These are phyloP conservation scores for Suzukiozyma palmioleophila DNA, from an alignment of 1,139 yeast species.

Conservation along the genomic window DNA sequence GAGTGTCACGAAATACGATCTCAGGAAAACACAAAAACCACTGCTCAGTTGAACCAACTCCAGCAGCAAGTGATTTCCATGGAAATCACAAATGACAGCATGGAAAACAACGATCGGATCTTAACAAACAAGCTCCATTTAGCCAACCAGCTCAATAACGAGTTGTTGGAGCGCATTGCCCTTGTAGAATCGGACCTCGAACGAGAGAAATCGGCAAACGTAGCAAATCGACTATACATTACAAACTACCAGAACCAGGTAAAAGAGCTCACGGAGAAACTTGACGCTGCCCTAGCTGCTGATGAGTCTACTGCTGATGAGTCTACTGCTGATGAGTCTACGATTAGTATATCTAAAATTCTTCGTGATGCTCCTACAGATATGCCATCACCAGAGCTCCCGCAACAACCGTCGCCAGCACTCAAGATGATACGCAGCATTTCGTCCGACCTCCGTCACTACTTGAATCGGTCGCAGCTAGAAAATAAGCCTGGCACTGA, in stretches of 20 bases:
- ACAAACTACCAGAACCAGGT: conserved; percentile 34
- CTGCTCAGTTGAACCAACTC: conserved; percentile 18
- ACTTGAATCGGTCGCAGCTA: neutral
- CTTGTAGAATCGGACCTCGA: conserved; percentile 39
- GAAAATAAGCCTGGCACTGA: too few species aligned
- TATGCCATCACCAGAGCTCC: neutral
- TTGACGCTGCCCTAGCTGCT: conserved; percentile 4
- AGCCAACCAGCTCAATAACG: conserved; percentile 37
- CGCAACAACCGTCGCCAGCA: neutral
- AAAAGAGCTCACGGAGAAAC: conserved; percentile 16
- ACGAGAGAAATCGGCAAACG: conserved; percentile 25
- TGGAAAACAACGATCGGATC: conserved; percentile 38
- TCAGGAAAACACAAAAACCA: conserved; percentile 16
- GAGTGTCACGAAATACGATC: conserved; percentile 17
- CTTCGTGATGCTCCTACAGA: neutral
- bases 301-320: neutral
- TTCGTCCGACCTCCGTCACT: neutral
- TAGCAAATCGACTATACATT: conserved; percentile 30
- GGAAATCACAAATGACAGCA: conserved; percentile 39
- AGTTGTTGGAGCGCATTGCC: conserved; percentile 39
- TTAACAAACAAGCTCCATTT: conserved; percentile 27
- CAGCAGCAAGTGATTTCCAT: conserved; percentile 33
- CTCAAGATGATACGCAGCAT: neutral
- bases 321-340: neutral
- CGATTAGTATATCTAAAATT: neutral